Conservation (phyloP, 2,329 filamentous ascomycete genomes). For the Fusarium tricinctum region DNA sequence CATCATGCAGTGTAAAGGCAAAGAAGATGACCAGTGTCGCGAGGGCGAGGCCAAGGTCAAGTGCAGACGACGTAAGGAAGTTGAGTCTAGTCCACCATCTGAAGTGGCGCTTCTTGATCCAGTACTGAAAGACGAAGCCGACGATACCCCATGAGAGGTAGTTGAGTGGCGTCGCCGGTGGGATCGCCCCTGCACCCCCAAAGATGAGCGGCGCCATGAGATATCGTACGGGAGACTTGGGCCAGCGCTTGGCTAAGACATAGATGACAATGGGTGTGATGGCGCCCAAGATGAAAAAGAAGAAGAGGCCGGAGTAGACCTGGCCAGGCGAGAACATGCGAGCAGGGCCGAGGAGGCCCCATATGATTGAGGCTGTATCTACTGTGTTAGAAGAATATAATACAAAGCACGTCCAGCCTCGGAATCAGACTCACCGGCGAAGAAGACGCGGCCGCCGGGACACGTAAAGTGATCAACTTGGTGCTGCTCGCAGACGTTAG, state of each 20-base stretch:
- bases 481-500: conserved; percentile 71
- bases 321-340: conserved; percentile 74
- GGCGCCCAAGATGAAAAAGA: conserved; percentile 71
- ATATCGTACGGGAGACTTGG: conserved; percentile 64
- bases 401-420: neutral
- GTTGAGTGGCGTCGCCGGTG: conserved; percentile 78
- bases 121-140: conserved; percentile 78
- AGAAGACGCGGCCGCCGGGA: conserved; percentile 74
- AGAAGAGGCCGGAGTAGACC: conserved; percentile 71
- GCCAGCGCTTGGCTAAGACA: conserved; percentile 63
- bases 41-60: conserved; percentile 78
- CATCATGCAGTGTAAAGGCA: conserved; percentile 73
- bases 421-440: conserved; percentile 62
- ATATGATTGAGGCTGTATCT: conserved; percentile 71
- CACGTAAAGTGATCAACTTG: conserved; percentile 73
- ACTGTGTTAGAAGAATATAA: conserved; percentile 26
- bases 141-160: conserved; percentile 81
- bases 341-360: conserved; percentile 74
- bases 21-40: conserved; percentile 79
- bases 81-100: conserved; percentile 82
- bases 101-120: conserved; percentile 73
- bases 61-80: conserved; percentile 77
- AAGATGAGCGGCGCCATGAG: conserved; percentile 75
- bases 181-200: conserved; percentile 70
- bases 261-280: conserved; percentile 67